Evolutionary conservation across 306 rosid species (phyloP), one percentile per base, ranked within the genome.

Genomic region (Prunus davidiana): DNA sequence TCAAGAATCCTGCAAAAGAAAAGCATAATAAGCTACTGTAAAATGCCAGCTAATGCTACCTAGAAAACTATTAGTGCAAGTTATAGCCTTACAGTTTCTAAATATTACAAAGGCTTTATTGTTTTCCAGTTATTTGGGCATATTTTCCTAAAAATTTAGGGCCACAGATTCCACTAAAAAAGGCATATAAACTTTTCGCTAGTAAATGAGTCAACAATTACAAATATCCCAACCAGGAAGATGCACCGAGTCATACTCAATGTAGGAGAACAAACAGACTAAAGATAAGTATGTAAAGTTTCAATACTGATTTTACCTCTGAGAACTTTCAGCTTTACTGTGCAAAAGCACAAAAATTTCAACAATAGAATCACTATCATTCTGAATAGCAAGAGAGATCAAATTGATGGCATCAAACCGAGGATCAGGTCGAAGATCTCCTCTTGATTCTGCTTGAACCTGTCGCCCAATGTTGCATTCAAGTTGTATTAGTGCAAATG

Each of bases 381-480:
- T 88, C 85, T 88, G 97, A 85, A 91, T 54, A 54, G 87, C 90
- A 63, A 93, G 92, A 76, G 86, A 88, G 75, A 94, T 81, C 63
- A 85, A 57, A 80, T 86, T 90, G 82, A 91, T 75, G 47, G 92
- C 84, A 84, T 94, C 98, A 86, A 87, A 81, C 71, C 73, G 91
- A 75, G 98, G 98, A 84, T 94, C 86, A 54, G 98, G 95, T 78
- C 85, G 84, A 77, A 91, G 93, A 81, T 87, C 93, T 80, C 89
- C 97, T 79, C 98, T 91, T 49, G 95, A 94, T 81, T 92, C 91
- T 61, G 96, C 95, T 81, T 87, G 93, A 76, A 94, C 87, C 98
- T 91, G 75, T 70, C 52, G 51, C 76, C 78, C 81, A 87, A 72
- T 22, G 49, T 68, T 52, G 34, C 67, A 69, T 50, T 74, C 67